Evolutionary conservation across 306 rosid species (phyloP).

Genomic region (Trifolium repens): DNA sequence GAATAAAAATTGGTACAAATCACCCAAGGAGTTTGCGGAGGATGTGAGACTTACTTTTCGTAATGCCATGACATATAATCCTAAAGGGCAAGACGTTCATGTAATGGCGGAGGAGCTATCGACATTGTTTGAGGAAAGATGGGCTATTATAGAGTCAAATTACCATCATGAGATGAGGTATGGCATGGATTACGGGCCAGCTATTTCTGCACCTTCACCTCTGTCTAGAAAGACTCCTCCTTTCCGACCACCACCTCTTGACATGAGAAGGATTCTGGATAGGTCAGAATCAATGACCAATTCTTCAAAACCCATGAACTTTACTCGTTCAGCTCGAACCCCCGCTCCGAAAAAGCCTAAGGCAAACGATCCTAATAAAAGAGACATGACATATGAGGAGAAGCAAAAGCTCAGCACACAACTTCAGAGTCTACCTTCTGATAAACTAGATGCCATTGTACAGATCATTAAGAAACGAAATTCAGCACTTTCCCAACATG

Average conservation of each 20-base stretch:
- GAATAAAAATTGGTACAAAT: slow-evolving; percentile 88
- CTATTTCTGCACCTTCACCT: slow-evolving; percentile 65
- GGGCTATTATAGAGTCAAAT: slow-evolving; percentile 87
- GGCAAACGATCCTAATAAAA: slow-evolving; percentile 89
- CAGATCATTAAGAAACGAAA: slow-evolving; percentile 86
- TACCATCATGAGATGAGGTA: slow-evolving; percentile 77
- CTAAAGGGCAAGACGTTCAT: slow-evolving; percentile 91
- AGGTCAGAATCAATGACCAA: slow-evolving; percentile 75
- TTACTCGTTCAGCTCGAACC: slow-evolving; percentile 75
- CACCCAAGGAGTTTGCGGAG: slow-evolving; percentile 96
- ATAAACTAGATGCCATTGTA: slow-evolving; percentile 81
- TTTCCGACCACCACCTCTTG: slow-evolving; percentile 73
- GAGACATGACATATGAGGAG: slow-evolving; percentile 92
- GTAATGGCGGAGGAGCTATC: slow-evolving; percentile 87
- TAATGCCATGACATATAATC: slow-evolving; percentile 95
- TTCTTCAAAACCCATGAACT: slow-evolving; percentile 54
- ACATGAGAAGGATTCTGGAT: slow-evolving; percentile 77
- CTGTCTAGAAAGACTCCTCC: slow-evolving; percentile 66
- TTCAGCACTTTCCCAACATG: slow-evolving; percentile 73
- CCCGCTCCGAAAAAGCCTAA: slow-evolving; percentile 96
- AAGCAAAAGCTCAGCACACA: slow-evolving; percentile 86
- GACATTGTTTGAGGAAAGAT: slow-evolving; percentile 77
- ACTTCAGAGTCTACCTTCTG: slow-evolving; percentile 87
- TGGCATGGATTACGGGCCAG: slow-evolving; percentile 58
- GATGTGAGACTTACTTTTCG: slow-evolving; percentile 91